Conservation (phyloP, 345 rosid species). For the Anastatica hierochuntica region DNA sequence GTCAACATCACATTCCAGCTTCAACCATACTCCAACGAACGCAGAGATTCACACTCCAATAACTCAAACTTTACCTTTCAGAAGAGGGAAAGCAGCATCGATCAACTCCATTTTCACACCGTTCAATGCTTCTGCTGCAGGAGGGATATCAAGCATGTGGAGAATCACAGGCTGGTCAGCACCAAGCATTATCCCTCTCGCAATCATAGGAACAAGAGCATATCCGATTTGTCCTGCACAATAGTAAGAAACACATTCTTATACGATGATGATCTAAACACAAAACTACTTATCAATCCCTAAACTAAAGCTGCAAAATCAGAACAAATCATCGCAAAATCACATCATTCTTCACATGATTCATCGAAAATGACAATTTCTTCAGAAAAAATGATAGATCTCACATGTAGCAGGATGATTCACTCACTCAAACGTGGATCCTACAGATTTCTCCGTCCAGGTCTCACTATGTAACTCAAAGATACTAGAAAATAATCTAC, state of each 20-base stretch:
- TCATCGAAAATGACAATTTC: background rate
- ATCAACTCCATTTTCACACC: conserved; percentile 97
- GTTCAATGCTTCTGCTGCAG: conserved; percentile 93
- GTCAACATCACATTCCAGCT: background rate
- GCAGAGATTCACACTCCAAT: background rate
- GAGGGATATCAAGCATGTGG: conserved; percentile 96
- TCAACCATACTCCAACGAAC: background rate
- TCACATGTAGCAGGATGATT: background rate
- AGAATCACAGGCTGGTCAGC: conserved; percentile 95
- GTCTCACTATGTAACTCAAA: no score
- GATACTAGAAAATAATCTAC: background rate
- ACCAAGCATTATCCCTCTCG: conserved; percentile 95
- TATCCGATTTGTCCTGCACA: conserved; percentile 93
- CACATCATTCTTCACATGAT: background rate
- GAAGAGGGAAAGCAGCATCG: conserved; percentile 94
- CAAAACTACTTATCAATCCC: background rate
- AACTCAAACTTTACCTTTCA: conserved; percentile 48
- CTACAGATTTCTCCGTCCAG: background rate
- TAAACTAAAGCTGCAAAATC: background rate
- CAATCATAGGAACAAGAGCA: conserved; percentile 98
- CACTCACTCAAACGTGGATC: conserved; percentile 6
- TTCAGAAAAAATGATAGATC: background rate
- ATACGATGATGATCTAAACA: background rate
- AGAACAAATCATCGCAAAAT: background rate
- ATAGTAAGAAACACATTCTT: background rate